These are phyloP conservation scores for Liriodendron chinense DNA, from an alignment of 164 flowering plant genomes.

Conservation along the genomic window DNA sequence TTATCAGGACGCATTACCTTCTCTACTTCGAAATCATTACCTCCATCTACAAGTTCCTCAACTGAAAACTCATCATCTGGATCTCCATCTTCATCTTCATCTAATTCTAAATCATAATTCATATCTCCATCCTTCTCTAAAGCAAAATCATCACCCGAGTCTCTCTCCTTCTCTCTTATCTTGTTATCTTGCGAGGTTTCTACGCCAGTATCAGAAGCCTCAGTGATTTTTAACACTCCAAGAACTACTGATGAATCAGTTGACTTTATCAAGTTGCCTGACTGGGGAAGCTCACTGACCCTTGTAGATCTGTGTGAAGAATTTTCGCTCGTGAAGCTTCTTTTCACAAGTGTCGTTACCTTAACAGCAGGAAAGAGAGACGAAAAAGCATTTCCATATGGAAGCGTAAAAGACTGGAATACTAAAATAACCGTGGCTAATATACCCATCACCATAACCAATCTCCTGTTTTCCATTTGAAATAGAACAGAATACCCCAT, in stretches of 20 bases:
- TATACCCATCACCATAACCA: conserved; percentile 42
- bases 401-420: conserved; percentile 46
- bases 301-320: conserved; percentile 12
- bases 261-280: conserved; percentile 1
- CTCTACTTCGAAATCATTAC: conserved; percentile 3
- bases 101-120: conserved; percentile 5
- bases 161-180: conserved; percentile 5
- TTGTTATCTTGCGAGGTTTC: conserved; percentile 15
- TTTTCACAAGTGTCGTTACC: conserved; percentile 10
- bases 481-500: conserved; percentile 29
- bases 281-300: background rate
- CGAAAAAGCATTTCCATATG: conserved; percentile 32
- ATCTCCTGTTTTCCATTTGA: conserved; percentile 36
- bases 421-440: conserved; percentile 30
- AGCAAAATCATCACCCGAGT: conserved; percentile 13
- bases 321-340: background rate
- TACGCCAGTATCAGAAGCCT: conserved; percentile 2
- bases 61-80: conserved; percentile 4
- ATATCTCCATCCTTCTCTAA: conserved; percentile 4
- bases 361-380: conserved; percentile 9
- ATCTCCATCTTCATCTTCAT: conserved; percentile 19
- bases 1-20: background rate
- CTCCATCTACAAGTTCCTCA: conserved; percentile 5
- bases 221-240: conserved; percentile 14
- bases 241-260: conserved; percentile 4